phyloP scores from a whole-genome alignment of 1,139 yeast genomes.

The Protomyces inundatus region DNA sequence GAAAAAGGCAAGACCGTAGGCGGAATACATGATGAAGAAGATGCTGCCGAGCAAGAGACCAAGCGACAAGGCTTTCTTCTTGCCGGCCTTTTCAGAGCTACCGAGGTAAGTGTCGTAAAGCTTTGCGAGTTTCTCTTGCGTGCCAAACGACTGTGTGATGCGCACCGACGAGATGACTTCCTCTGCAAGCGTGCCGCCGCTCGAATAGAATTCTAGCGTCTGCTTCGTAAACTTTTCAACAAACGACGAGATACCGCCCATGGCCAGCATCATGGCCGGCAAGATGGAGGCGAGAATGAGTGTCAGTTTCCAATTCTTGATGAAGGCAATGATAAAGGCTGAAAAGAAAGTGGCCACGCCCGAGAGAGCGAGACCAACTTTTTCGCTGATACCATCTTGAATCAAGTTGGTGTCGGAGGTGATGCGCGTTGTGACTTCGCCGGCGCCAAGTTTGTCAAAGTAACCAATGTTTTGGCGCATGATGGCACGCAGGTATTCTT shows the following conservation, averaged over 20 bases:
- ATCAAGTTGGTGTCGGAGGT: constrained; percentile 44
- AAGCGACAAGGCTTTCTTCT: constrained; percentile 38
- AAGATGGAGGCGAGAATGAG: constrained; percentile 41
- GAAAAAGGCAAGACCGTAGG: constrained; percentile 44
- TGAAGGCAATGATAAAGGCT: constrained; percentile 43
- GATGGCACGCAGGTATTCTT: constrained; percentile 41
- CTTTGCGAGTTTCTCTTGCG: constrained; percentile 40
- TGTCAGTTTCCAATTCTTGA: constrained; percentile 43
- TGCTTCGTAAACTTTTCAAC: constrained; percentile 38
- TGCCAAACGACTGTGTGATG: constrained; percentile 45
- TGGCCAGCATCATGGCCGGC: constrained; percentile 40
- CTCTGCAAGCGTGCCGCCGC: constrained; percentile 44
- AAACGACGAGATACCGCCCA: constrained; percentile 31
- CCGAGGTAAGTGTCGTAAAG: constrained; percentile 39
- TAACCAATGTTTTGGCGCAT: constrained; percentile 46
- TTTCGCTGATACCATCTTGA: constrained; percentile 47
- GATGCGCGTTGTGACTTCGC: constrained; percentile 43
- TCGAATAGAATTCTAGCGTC: constrained; percentile 38
- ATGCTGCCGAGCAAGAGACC: constrained; percentile 38
- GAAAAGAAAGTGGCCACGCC: constrained; percentile 43
- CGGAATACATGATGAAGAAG: constrained; percentile 32
- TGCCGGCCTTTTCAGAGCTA: constrained; percentile 36
- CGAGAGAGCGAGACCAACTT: constrained; percentile 42
- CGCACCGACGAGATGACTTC: constrained; percentile 44
- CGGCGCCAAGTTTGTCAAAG: constrained; percentile 46